Base-by-base conservation (phyloP, 768 basidiomycete species). In the Boletus rufocinnamomeus region DNA sequence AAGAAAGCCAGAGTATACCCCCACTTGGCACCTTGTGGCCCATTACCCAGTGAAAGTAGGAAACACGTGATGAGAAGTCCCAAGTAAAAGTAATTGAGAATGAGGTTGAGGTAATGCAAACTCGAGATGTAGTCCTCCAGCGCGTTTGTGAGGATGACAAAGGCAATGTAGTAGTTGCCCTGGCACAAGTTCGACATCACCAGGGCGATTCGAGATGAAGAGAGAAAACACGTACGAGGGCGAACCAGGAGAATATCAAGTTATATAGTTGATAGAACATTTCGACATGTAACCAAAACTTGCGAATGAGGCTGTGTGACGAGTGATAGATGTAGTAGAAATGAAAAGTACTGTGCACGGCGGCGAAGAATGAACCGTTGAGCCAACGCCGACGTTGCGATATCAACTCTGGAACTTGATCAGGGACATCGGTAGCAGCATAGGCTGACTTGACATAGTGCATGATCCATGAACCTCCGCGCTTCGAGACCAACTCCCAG, bases 351-450 rank as follows among this genome's bases (percentile, higher is more conserved):
- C 89, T 87, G 76, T 98, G 95, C 17, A 98, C 86, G 0, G 91
- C 93, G 11, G 95, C 97, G 74, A 99, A 99, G 85, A 99, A 98
- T 4, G 93, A 95, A 16, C 96, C 94, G 72, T 98, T 98, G 28
- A 99, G 82, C 96, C 96, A 98, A 41, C 95, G 88, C 38, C 96
- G 84, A 51, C 96, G 88, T 70, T 98, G 96, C 0, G 92, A 92
- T 66, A 99, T 93, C 60, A 98, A 76, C 71, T 98, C 96, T 0
- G 96, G 93, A 19, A 96, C 86, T 84, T 92, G 87, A 68, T 97
- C 94, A 0, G 95, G 95, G 2, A 97, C 95, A 72, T 98, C 94
- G 2, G 93, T 95, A 23, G 92, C 83, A 3, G 88, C 95, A 64
- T 93, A 93, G 3, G 95, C 94, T 0, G 89, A 93, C 69, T 97